Evolutionary conservation across 106 monocot species (phyloP), one percentile per base, ranked within the genome.

Genomic region (Xerophyta viscosa): DNA sequence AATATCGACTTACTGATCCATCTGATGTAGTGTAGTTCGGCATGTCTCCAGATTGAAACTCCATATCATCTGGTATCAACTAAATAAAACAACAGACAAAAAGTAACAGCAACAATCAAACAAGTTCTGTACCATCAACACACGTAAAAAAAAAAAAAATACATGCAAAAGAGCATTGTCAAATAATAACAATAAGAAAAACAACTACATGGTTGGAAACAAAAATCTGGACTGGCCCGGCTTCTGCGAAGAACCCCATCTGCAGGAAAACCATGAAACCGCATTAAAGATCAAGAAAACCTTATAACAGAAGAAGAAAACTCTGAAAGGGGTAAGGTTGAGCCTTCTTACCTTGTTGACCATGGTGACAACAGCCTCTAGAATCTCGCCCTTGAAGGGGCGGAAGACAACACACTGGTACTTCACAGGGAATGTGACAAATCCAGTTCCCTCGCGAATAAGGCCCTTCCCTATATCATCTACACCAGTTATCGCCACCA

Each of bases 171-270:
- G 39, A 12, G 39, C 39, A 39, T 39, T 10, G n/a, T n/a, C n/a
- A n/a, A n/a, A n/a, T n/a, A n/a, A n/a, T n/a, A n/a, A n/a, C n/a
- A 39, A 15, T 5, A 11, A 15, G 39, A 10, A 2, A 10, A 39
- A 39, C 15, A 2, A 10, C 39, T 39, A 39, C 39, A 39, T 96
- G 96, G 60, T 84, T 96, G 9, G 96, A 96, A 22, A 96, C 96
- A 13, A 96, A 96, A 20, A 96, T 89, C 68, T 96, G 88, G 27
- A 96, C 85, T 9, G 88, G 88, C 26, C 93, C 93, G 24, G 88
- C 93, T 57, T 94, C 93, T 0, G 93, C 93, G 64, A 94, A 94
- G 73, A 94, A 94, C 4, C 93, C 93, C 93, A 94, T 94, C 93
- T 94, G 75, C 52, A 30, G 11, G 24, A 54, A 13, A 45, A 25